A percentile compares a stretch with the other conserved stretches of the same genome.
Conservation (phyloP, 2,329 filamentous ascomycete genomes). For the Botrytis porri region DNA sequence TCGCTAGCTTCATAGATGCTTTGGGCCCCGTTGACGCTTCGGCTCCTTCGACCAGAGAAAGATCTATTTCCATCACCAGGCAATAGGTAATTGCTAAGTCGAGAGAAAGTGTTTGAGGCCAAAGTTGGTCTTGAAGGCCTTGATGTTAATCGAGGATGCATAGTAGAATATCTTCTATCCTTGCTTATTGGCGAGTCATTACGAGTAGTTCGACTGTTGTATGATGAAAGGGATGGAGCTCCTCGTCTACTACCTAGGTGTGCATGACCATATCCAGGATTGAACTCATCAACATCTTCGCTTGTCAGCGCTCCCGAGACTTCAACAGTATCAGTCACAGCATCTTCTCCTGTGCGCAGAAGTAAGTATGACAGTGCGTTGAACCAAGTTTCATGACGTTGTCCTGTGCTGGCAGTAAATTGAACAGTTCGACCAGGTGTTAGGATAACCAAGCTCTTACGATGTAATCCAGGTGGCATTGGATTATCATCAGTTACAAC, state of each 20-base stretch:
- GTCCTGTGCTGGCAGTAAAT: slow-evolving; percentile 90
- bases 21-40: slow-evolving; percentile 41
- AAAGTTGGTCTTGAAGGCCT: slow-evolving; percentile 33
- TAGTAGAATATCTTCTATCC: slow-evolving; percentile 16
- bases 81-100: slow-evolving; percentile 60
- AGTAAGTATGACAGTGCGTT: slow-evolving; percentile 93
- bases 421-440: slow-evolving; percentile 87
- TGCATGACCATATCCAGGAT: slow-evolving; percentile 51
- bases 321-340: slow-evolving; percentile 55
- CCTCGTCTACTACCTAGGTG: slow-evolving; percentile 45
- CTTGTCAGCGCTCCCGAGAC: slow-evolving; percentile 54
- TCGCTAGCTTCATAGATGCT: slow-evolving; percentile 55
- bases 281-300: slow-evolving; percentile 76
- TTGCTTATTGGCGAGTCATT: slow-evolving; percentile 57
- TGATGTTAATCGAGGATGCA: slow-evolving; percentile 27
- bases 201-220: slow-evolving; percentile 70
- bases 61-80: slow-evolving; percentile 38
- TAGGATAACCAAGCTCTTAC: slow-evolving; percentile 87
- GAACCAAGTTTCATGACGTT: slow-evolving; percentile 97
- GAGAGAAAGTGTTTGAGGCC: slow-evolving; percentile 50
- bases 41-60: slow-evolving; percentile 53
- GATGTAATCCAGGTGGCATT: slow-evolving; percentile 88
- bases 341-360: slow-evolving; percentile 68
- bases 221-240: slow-evolving; percentile 71
- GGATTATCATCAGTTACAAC: slow-evolving; percentile 94